Conservation (phyloP, 2,329 filamentous ascomycete genomes). For the Hypoxylon sp. region DNA sequence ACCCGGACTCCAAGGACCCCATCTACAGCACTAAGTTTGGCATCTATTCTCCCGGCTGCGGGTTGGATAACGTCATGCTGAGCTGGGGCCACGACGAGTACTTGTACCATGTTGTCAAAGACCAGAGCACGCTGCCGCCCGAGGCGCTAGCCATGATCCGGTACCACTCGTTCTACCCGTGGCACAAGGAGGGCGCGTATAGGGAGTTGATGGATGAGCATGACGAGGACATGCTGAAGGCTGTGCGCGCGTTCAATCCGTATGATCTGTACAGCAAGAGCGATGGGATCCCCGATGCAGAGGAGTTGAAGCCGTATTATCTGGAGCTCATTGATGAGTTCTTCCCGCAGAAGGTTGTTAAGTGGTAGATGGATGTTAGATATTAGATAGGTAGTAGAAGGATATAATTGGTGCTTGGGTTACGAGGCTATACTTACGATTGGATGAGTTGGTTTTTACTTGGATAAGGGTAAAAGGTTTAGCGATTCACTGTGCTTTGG, state of each 20-base stretch:
- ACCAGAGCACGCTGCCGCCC: conserved; percentile 81
- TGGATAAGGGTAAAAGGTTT: neutral
- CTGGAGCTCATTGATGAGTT: conserved; percentile 81
- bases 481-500: conserved; percentile 8
- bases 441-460: conserved; percentile 2
- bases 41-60: conserved; percentile 84
- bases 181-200: conserved; percentile 88
- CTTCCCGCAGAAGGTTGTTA: conserved; percentile 77
- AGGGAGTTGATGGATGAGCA: conserved; percentile 85
- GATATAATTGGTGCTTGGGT: neutral
- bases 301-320: conserved; percentile 86
- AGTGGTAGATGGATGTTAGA: conserved; percentile 67
- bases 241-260: conserved; percentile 89
- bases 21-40: conserved; percentile 83
- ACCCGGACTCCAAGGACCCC: conserved; percentile 79
- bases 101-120: conserved; percentile 87
- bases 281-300: conserved; percentile 81
- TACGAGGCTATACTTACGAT: neutral
- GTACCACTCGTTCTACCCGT: conserved; percentile 94
- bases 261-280: conserved; percentile 95
- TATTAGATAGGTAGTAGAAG: neutral
- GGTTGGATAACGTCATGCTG: conserved; percentile 89
- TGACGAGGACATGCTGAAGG: conserved; percentile 83
- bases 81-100: conserved; percentile 93
- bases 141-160: conserved; percentile 94